These are phyloP conservation scores for Aphanomyces cochlioides DNA, from an alignment of 352 stramenopile species.

Conservation along the genomic window DNA sequence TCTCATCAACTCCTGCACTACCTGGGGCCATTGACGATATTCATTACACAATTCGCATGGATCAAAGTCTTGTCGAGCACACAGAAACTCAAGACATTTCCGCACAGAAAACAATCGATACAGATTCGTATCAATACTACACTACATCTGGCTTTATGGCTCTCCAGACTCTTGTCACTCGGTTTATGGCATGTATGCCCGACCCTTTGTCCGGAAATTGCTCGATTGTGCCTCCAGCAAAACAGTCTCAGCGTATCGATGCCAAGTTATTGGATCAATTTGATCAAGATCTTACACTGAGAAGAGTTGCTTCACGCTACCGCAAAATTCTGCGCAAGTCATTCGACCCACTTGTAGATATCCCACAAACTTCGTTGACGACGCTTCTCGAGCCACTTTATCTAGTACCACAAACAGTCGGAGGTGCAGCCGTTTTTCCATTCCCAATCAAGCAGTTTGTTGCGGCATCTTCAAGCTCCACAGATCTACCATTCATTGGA, in stretches of 20 bases:
- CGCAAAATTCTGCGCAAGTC: not conserved
- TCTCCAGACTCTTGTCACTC: conserved; percentile 56
- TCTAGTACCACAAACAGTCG: conserved; percentile 37
- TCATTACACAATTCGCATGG: conserved; percentile 14
- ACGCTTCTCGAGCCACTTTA: conserved; percentile 27
- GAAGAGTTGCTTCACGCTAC: not conserved
- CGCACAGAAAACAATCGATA: conserved; percentile 37
- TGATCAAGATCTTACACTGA: not conserved
- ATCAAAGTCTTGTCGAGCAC: conserved; percentile 32
- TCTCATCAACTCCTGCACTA: conserved; percentile 41
- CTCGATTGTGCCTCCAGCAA: not conserved
- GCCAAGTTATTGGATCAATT: conserved; percentile 12
- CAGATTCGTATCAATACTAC: conserved; percentile 47
- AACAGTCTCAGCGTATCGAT: not conserved
- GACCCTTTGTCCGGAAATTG: not conserved
- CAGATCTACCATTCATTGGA: conserved; percentile 64
- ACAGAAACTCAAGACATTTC: conserved; percentile 39
- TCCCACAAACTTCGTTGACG: not conserved
- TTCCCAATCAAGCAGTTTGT: conserved; percentile 37
- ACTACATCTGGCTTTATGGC: conserved; percentile 54
- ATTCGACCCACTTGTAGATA: not conserved
- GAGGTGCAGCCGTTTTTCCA: conserved; percentile 40
- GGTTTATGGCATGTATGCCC: conserved; percentile 59
- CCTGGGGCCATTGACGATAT: not conserved
- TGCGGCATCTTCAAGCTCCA: conserved; percentile 64